These are phyloP conservation scores for Mercurialis annua DNA, from an alignment of 345 rosid species.

Conservation along the genomic window DNA sequence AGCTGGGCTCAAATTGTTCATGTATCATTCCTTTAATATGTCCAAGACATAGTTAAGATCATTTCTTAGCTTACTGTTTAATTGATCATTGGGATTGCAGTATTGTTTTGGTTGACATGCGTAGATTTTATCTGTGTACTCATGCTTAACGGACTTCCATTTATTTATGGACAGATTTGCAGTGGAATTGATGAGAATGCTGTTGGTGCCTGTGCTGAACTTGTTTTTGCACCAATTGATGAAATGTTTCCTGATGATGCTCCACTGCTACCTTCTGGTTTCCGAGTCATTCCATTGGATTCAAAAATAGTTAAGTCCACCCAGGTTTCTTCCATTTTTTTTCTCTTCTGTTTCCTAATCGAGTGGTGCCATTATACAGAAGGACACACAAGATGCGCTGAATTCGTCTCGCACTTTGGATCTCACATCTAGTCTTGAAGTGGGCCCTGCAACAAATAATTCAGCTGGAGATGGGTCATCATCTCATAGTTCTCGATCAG, in stretches of 20 bases:
- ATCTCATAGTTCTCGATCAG: slow-evolving; percentile 54
- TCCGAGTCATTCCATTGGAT: slow-evolving; percentile 86
- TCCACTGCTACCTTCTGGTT: slow-evolving; percentile 92
- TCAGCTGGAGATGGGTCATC: slow-evolving; percentile 51
- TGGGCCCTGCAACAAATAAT: slow-evolving; percentile 56
- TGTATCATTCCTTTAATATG: not conserved
- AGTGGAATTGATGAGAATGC: slow-evolving; percentile 94
- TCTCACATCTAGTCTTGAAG: slow-evolving; percentile 92
- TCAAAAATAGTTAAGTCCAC: slow-evolving; percentile 66
- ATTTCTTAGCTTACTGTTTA: not conserved
- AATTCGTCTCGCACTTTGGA: slow-evolving; percentile 71
- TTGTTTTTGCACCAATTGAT: slow-evolving; percentile 94
- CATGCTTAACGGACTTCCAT: slow-evolving; percentile 5
- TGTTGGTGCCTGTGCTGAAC: slow-evolving; percentile 87
- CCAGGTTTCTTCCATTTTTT: not conserved
- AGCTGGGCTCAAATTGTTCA: not conserved
- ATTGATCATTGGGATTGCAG: not conserved
- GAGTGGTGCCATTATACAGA: slow-evolving; percentile 37
- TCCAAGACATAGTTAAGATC: not conserved
- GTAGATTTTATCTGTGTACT: not conserved
- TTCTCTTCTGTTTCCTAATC: slow-evolving; percentile 6
- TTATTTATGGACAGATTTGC: slow-evolving; percentile 55
- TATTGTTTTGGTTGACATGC: not conserved
- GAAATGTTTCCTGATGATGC: slow-evolving; percentile 99
- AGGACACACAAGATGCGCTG: slow-evolving; percentile 54